Evolutionary conservation across 306 rosid genomes (phyloP).

Genomic region (Quercus rubra): DNA sequence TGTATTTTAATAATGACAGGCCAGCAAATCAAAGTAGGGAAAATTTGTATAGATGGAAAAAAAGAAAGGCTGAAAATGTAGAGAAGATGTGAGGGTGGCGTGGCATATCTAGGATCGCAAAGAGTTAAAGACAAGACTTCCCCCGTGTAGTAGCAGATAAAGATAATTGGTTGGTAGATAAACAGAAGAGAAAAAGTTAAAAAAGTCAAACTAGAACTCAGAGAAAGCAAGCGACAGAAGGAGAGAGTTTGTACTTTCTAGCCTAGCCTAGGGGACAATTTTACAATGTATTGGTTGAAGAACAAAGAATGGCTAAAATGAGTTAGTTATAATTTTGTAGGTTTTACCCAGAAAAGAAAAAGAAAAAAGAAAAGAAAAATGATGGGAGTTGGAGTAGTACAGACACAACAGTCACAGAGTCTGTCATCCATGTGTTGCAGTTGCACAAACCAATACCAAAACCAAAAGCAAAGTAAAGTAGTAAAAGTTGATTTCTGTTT

Average conservation of each 20-base stretch:
- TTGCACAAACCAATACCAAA: neutral
- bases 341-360: neutral
- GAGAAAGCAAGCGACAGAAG: too few relatives aligned
- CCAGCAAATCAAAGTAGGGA: neutral
- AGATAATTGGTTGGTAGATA: neutral
- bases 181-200: neutral
- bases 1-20: neutral
- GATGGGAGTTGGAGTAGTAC: neutral
- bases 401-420: neutral
- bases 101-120: slow-evolving; percentile 18
- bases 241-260: too few relatives aligned
- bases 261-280: too few relatives aligned
- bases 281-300: neutral
- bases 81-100: neutral
- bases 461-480: neutral
- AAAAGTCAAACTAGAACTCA: neutral
- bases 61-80: neutral
- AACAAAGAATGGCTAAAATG: neutral
- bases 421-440: neutral
- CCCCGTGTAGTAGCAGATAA: neutral
- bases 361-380: neutral
- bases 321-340: neutral
- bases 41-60: neutral
- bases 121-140: neutral
- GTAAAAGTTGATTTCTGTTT: neutral